Conservation (phyloP, 495 filamentous ascomycete genomes). For the Penicillium odoratum region DNA sequence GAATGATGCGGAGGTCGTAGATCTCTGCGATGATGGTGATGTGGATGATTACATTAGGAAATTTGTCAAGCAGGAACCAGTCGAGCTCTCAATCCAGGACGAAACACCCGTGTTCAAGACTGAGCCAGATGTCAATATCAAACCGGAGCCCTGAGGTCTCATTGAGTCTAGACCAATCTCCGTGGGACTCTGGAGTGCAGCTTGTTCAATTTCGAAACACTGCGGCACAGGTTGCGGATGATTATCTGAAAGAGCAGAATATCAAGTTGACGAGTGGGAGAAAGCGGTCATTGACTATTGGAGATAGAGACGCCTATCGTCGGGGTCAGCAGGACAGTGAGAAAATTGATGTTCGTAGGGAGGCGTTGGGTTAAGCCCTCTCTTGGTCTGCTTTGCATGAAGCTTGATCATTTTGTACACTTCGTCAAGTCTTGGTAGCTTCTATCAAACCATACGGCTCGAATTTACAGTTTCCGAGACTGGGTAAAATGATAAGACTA, state of each 20-base stretch:
- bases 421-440: too few species aligned
- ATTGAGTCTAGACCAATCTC: slow-evolving; percentile 1
- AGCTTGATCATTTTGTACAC: too few species aligned
- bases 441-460: too few species aligned
- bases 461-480: background rate
- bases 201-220: slow-evolving; percentile 30
- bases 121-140: background rate
- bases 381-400: too few species aligned
- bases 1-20: slow-evolving; percentile 9
- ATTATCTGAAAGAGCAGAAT: slow-evolving; percentile 17
- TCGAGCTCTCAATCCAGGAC: background rate
- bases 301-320: slow-evolving; percentile 13
- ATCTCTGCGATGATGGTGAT: slow-evolving; percentile 16
- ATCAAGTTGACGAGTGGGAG: slow-evolving; percentile 10
- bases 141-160: slow-evolving; percentile 2
- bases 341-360: slow-evolving; percentile 1
- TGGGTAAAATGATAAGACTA: background rate
- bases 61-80: slow-evolving; percentile 16
- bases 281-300: background rate
- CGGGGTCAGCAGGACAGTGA: slow-evolving; percentile 9
- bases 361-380: too few species aligned
- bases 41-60: slow-evolving; percentile 8
- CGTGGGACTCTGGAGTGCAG: slow-evolving; percentile 29
- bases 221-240: slow-evolving; percentile 29
- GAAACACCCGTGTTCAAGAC: slow-evolving; percentile 3